Conservation (phyloP, 1,284 basidiomycete genomes). For the Coniferiporia weirii region DNA sequence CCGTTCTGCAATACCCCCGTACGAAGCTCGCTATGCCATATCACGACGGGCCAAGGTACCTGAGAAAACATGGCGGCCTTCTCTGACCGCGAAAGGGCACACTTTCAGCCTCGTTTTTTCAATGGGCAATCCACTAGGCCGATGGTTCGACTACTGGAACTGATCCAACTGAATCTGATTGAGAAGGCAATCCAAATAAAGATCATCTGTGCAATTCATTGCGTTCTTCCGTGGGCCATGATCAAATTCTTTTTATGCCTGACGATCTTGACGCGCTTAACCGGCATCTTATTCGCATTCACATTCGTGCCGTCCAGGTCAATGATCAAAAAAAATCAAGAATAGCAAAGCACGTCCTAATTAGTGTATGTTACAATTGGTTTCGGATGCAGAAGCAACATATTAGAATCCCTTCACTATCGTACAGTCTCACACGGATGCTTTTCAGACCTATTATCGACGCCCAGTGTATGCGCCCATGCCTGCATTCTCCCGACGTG, state of each 20-base stretch:
- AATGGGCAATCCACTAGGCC: not conserved
- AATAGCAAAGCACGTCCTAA: too few species aligned
- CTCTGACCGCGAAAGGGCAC: constrained; percentile 3
- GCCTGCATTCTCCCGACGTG: not conserved
- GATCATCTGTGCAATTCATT: too few species aligned
- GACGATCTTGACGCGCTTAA: too few species aligned
- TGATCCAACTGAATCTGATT: not conserved
- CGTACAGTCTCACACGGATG: not conserved
- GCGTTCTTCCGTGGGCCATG: too few species aligned
- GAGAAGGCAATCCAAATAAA: not conserved
- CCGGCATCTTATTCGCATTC: too few species aligned
- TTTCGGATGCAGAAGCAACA: too few species aligned
- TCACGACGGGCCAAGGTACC: not conserved
- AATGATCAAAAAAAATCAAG: too few species aligned
- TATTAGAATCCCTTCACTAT: not conserved
- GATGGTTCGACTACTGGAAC: not conserved
- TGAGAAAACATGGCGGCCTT: constrained; percentile 6
- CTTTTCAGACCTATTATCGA: not conserved
- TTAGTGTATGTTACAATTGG: too few species aligned
- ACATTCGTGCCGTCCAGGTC: too few species aligned
- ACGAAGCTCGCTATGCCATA: not conserved
- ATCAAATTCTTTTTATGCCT: too few species aligned
- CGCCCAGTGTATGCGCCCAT: not conserved
- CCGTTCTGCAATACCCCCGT: not conserved
- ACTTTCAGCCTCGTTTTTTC: constrained; percentile 1